Conservation (phyloP, 176 grass and related monocot species). For the Triticum timopheevii region DNA sequence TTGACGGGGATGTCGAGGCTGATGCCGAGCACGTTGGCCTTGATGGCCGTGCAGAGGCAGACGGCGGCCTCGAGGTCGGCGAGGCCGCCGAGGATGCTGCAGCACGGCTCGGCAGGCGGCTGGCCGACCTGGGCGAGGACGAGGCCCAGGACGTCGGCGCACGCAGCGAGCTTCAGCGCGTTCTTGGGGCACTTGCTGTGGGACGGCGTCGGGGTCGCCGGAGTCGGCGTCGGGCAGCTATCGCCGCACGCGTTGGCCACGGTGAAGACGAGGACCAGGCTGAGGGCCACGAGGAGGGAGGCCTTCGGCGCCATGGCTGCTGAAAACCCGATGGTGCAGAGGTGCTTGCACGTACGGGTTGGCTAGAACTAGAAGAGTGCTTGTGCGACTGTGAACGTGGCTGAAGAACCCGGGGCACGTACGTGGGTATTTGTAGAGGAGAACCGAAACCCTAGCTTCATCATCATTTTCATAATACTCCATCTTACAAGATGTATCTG, state of each 20-base stretch:
- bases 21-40: constrained; percentile 75
- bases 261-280: constrained; percentile 54
- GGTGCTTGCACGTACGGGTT: neutral
- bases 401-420: neutral
- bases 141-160: constrained; percentile 66
- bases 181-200: constrained; percentile 59
- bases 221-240: constrained; percentile 32
- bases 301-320: constrained; percentile 54
- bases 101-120: constrained; percentile 73
- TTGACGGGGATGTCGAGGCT: constrained; percentile 72
- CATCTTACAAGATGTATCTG: neutral
- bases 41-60: constrained; percentile 89
- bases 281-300: constrained; percentile 52
- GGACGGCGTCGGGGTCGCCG: constrained; percentile 14
- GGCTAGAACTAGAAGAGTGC: neutral
- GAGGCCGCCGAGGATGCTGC: constrained; percentile 65
- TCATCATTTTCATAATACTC: neutral
- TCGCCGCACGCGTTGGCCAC: constrained; percentile 54
- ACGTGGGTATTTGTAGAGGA: constrained; percentile 51
- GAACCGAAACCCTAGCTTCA: neutral
- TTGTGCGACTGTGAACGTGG: constrained; percentile 22
- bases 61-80: constrained; percentile 72
- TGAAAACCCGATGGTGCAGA: neutral
- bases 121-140: constrained; percentile 57
- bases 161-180: constrained; percentile 71